Evolutionary conservation across 164 flowering plant genomes (phyloP).

Genomic region (grape (Vitis vinifera)): ASM3070453v1 NC_081816.1:160501-161000

Average conservation of each 20-base stretch:
- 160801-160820: conserved; percentile 68
- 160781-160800: conserved; percentile 78
- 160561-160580: conserved; percentile 62
- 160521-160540: conserved; percentile 59
- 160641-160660: conserved; percentile 73
- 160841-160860: conserved; percentile 49
- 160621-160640: conserved; percentile 42
- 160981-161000: conserved; percentile 56
- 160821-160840: conserved; percentile 54
- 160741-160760: conserved; percentile 61
- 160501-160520: conserved; percentile 85
- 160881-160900: conserved; percentile 52
- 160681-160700: conserved; percentile 61
- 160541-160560: conserved; percentile 64
- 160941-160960: conserved; percentile 82
- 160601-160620: conserved; percentile 50
- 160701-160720: conserved; percentile 53
- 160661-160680: conserved; percentile 71
- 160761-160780: conserved; percentile 55
- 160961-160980: conserved; percentile 52
- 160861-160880: conserved; percentile 70
- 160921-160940: conserved; percentile 70
- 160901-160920: conserved; percentile 52
- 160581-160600: conserved; percentile 75
- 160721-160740: conserved; percentile 84